These are phyloP conservation scores for Capsicum chinense DNA, from an alignment of 257 asterid species.

Conservation along the genomic window DNA sequence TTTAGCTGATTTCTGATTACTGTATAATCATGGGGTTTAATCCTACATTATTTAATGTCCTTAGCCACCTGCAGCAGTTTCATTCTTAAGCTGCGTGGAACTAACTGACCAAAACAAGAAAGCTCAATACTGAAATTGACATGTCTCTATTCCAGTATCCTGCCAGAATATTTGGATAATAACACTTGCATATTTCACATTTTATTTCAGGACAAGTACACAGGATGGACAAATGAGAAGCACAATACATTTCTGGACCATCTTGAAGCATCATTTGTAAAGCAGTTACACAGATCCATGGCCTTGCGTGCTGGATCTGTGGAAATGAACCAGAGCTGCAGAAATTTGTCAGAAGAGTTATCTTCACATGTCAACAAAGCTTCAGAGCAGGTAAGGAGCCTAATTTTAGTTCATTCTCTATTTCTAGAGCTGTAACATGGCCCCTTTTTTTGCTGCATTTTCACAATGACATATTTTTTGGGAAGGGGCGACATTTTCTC, in stretches of 20 bases:
- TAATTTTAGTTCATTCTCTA: constrained; percentile 18
- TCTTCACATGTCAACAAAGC: constrained; percentile 33
- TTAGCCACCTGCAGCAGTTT: background rate
- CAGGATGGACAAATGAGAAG: constrained; percentile 74
- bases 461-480: constrained; percentile 19
- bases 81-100: background rate
- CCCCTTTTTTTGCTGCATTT: background rate
- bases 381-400: constrained; percentile 55
- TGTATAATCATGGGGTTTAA: background rate
- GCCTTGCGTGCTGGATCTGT: constrained; percentile 37
- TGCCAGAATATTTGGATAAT: background rate
- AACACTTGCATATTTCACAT: background rate
- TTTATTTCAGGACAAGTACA: constrained; percentile 50
- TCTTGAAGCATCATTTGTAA: constrained; percentile 76
- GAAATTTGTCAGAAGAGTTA: constrained; percentile 32
- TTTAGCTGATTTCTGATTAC: constrained; percentile 3
- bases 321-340: constrained; percentile 36
- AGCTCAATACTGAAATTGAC: background rate
- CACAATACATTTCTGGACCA: constrained; percentile 65
- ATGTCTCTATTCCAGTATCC: background rate
- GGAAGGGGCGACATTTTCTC: background rate
- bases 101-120: background rate
- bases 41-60: background rate
- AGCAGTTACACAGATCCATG: constrained; percentile 64
- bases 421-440: background rate